Base-by-base conservation (phyloP, 2,329 filamentous ascomycete genomes). In the Zasmidium cellare region DNA sequence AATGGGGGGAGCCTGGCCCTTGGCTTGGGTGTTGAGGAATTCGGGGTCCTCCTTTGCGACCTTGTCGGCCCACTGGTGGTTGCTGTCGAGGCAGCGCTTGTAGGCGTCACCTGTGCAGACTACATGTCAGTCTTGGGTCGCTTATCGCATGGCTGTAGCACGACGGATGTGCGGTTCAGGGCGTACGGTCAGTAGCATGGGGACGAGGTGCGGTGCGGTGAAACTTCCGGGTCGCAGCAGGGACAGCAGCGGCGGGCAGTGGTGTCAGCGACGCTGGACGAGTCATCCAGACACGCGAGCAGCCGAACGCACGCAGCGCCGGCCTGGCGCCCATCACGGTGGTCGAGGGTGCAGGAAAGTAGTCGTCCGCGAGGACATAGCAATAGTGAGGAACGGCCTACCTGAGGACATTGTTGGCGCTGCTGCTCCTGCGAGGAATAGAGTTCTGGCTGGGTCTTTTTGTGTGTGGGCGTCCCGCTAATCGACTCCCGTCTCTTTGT, bases 41-140 rank as follows among this genome's bases (percentile, higher is more conserved):
- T 84, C 79, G 1, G 90, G 88, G 63, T 92, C 85, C 67, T 86
- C 80, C 62, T 85, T 79, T 51, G 81, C 75, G 64, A 86, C 87
- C 66, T 87, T 84, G 58, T 82, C 79, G 38, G 87, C 86, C 87
- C 88, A 92, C 64, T 85, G 80, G 64, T 84, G 83, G 77, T 92
- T 92, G 67, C 82, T 84, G 75, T 82, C 82, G 67, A 92, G 75
- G 60, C 86, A 85, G 69, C 83, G 58, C 45, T 63, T 60, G 65
- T 68, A 71, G 55, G 64, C 66, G 62, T 66, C 63, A 35, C 64
- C 62, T 65, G 50, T 9, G 11, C 16, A 16, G 7, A 12, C 18
- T 9, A 23, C 31, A 18, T 44, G 31, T 52, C 50, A 52, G 50
- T 20, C 18, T 3, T 3, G 19, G 24, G n/a, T 44, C n/a, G 6